phyloP scores from a whole-genome alignment of 129 eudicot species.

The Apium graveolens region DNA sequence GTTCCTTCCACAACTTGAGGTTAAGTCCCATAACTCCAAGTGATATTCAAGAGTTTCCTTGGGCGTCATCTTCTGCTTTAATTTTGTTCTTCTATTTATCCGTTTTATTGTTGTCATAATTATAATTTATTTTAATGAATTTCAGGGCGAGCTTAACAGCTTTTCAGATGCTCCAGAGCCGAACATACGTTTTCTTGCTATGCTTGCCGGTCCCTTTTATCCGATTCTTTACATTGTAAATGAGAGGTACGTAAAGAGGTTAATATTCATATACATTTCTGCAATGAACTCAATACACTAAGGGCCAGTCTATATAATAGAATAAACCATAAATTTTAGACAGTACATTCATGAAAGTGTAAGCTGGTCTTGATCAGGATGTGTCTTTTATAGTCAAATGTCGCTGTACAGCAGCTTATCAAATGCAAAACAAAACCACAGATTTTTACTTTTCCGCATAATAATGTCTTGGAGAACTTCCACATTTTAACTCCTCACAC shows the following conservation, averaged over 20 bases:
- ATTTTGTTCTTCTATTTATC: background rate
- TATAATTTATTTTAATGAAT: background rate
- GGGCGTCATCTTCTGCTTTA: conserved; percentile 5
- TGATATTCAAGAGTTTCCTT: background rate
- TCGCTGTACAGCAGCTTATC: background rate
- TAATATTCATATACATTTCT: background rate
- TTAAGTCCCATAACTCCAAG: conserved; percentile 22
- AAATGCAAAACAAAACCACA: background rate
- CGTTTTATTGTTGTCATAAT: background rate
- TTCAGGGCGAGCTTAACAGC: conserved; percentile 79
- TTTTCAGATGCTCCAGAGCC: conserved; percentile 72
- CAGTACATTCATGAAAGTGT: background rate
- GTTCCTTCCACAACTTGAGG: conserved; percentile 93
- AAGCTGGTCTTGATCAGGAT: background rate
- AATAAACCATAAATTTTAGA: background rate
- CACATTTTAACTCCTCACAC: background rate
- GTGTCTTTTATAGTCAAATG: background rate
- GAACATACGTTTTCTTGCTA: conserved; percentile 77
- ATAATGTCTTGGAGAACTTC: background rate
- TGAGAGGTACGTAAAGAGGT: conserved; percentile 50
- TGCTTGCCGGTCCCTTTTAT: conserved; percentile 88
- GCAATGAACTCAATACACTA: background rate
- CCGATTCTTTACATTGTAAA: conserved; percentile 74
- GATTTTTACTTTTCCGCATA: background rate
- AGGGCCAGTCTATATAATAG: background rate